phyloP scores from a whole-genome alignment of 257 asterid genomes.

The Solanum bulbocastanum region DNA sequence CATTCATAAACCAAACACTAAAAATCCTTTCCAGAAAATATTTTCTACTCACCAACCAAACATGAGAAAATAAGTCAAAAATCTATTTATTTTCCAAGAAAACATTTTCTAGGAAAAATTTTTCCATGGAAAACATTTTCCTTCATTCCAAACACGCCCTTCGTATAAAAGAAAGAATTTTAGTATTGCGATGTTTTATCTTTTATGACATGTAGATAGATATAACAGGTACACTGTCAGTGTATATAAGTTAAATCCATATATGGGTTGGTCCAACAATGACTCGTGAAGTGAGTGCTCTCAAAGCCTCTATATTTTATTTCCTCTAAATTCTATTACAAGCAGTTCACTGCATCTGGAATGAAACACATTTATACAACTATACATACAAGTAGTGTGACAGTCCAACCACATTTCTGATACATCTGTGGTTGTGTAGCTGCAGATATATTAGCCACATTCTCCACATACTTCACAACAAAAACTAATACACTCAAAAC shows the following conservation, averaged over 20 bases:
- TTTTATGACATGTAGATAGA: not conserved
- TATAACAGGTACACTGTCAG: fast-evolving
- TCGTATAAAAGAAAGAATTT: not conserved
- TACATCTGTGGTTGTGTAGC: not conserved
- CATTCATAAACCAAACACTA: too few species aligned
- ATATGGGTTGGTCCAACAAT: not conserved
- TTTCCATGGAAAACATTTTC: too few species aligned
- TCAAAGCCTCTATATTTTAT: not conserved
- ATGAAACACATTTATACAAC: not conserved
- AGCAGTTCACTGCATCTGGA: not conserved
- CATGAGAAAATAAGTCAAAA: too few species aligned
- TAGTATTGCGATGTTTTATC: not conserved
- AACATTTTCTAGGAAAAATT: too few species aligned
- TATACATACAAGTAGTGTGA: not conserved
- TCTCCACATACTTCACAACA: slow-evolving; percentile 56
- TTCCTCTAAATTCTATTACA: not conserved
- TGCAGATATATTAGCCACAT: not conserved
- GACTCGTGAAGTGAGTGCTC: not conserved
- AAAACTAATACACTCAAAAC: slow-evolving; percentile 54
- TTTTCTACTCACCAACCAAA: too few species aligned
- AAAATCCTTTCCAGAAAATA: too few species aligned
- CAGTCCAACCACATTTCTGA: not conserved
- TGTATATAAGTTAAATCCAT: not conserved
- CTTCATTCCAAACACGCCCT: too few species aligned
- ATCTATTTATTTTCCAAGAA: too few species aligned